These are phyloP conservation scores for Sporothrix euskadiensis DNA, from an alignment of 2,329 filamentous ascomycete species.

Conservation along the genomic window DNA sequence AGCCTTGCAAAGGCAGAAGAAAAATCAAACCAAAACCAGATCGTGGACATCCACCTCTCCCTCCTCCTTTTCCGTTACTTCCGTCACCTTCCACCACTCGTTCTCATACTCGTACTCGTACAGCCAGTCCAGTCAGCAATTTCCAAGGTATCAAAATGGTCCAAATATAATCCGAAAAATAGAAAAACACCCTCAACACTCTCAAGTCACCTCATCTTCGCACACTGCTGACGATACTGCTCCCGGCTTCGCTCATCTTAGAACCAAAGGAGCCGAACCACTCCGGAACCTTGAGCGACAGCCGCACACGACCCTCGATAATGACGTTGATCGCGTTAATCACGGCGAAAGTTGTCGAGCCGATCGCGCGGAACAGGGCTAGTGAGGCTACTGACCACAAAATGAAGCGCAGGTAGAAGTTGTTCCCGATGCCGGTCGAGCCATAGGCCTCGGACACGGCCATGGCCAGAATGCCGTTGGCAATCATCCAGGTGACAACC, in stretches of 20 bases:
- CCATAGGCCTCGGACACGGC: constrained; percentile 83
- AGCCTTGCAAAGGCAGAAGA: not conserved
- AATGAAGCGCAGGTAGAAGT: constrained; percentile 90
- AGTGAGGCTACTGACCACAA: constrained; percentile 86
- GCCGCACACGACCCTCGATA: constrained; percentile 76
- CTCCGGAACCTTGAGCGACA: constrained; percentile 57
- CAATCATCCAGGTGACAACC: constrained; percentile 91
- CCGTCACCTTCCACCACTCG: not conserved
- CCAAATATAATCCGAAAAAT: not conserved
- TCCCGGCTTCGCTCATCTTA: constrained; percentile 20
- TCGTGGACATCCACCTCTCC: not conserved
- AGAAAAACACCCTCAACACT: not conserved
- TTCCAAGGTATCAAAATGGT: not conserved
- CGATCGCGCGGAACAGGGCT: constrained; percentile 84
- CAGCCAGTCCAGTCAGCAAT: not conserved
- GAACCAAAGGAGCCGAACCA: constrained; percentile 48
- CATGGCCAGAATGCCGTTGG: constrained; percentile 93
- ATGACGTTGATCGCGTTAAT: constrained; percentile 82
- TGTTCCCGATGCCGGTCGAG: constrained; percentile 68
- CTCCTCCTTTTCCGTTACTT: not conserved
- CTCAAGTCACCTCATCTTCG: not conserved
- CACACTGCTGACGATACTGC: constrained; percentile 24
- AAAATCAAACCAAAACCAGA: constrained; percentile 7
- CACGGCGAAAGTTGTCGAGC: constrained; percentile 76
- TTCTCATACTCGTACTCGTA: constrained; percentile 19